Evolutionary conservation across 345 rosid species (phyloP).

Genomic region (Arabidopsis suecica): DNA sequence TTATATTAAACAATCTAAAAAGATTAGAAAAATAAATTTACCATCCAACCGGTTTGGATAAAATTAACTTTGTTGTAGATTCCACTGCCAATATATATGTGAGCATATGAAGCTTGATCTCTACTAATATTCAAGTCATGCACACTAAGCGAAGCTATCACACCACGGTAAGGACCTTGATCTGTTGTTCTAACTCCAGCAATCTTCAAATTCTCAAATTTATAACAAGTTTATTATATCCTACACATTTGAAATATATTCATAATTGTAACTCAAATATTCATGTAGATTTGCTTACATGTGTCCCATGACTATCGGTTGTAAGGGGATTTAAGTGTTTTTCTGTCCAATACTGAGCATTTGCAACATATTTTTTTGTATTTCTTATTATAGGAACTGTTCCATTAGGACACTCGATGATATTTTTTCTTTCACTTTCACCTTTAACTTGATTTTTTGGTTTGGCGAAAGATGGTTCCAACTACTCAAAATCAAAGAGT

Average conservation of each 20-base stretch:
- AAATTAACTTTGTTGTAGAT: neutral
- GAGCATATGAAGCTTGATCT: neutral
- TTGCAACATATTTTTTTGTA: constrained; percentile 5
- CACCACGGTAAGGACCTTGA: constrained; percentile 18
- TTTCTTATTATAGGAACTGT: constrained; percentile 14
- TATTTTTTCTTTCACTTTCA: neutral
- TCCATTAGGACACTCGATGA: neutral
- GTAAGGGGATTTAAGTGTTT: neutral
- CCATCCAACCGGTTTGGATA: constrained; percentile 34
- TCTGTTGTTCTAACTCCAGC: neutral
- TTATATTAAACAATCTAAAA: neutral
- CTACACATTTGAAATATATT: neutral
- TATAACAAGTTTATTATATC: neutral
- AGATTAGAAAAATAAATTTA: neutral
- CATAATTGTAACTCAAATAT: neutral
- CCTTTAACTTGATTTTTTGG: neutral
- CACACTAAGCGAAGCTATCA: neutral
- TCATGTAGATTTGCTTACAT: neutral
- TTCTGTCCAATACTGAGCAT: constrained; percentile 8
- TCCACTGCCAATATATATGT: neutral
- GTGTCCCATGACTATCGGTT: neutral
- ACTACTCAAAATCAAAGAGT: neutral
- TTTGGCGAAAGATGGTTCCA: constrained; percentile 19
- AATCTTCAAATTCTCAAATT: neutral
- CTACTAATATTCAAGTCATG: neutral